Conservation (phyloP, 768 basidiomycete species). For the Brasilioporus rufonigricans region DNA sequence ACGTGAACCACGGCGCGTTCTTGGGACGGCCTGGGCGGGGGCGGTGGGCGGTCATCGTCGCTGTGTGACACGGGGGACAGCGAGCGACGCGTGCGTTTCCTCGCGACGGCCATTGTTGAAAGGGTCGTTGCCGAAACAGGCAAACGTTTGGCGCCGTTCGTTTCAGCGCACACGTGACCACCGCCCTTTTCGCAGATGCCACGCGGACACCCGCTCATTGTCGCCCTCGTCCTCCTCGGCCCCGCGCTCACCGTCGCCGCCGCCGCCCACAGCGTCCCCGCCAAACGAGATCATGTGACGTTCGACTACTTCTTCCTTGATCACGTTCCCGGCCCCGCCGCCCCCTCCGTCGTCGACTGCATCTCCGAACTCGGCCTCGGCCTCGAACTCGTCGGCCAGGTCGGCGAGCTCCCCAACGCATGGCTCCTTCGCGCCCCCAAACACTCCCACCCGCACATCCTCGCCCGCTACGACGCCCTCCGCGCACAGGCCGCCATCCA, state of each 20-base stretch:
- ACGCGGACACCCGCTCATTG: constrained; percentile 8
- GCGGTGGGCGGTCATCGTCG: constrained; percentile 13
- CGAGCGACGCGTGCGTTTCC: constrained; percentile 27
- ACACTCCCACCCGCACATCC: constrained; percentile 32
- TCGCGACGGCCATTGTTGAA: constrained; percentile 21
- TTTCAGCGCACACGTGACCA: constrained; percentile 11
- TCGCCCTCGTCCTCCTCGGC: constrained; percentile 7
- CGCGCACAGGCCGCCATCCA: constrained; percentile 33
- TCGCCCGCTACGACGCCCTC: constrained; percentile 48
- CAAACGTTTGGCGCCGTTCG: background rate
- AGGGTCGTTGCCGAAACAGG: background rate
- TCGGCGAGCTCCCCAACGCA: constrained; percentile 76
- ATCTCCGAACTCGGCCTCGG: constrained; percentile 62
- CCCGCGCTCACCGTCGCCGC: background rate
- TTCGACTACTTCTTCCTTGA: constrained; percentile 85
- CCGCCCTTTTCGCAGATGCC: constrained; percentile 7
- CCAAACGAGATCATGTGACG: constrained; percentile 51
- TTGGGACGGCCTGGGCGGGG: constrained; percentile 6
- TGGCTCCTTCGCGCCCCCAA: constrained; percentile 76
- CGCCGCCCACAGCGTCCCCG: constrained; percentile 8
- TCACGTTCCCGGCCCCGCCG: constrained; percentile 49
- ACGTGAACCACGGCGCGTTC: constrained; percentile 14
- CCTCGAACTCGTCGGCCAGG: constrained; percentile 87
- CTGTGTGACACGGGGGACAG: constrained; percentile 14
- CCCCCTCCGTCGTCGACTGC: constrained; percentile 60